Base-by-base conservation (phyloP, 192 early-diverging fungal genomes). In the Backusella tarrabulga region DNA sequence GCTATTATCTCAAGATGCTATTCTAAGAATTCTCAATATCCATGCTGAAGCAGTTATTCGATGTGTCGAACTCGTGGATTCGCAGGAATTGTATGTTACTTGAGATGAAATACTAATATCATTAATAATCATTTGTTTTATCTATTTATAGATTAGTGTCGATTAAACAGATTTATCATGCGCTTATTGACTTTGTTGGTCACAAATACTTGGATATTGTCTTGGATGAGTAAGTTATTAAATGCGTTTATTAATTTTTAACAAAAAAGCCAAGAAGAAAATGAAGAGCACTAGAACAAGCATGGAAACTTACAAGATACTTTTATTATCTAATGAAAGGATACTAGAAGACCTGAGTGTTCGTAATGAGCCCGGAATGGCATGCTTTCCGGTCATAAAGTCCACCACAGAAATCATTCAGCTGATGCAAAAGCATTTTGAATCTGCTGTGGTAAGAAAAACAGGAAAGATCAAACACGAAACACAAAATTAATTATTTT, bases 401-500 rank as follows among this genome's bases (percentile, higher is more conserved):
- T 75, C 92, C 1, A 81, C 91, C 4, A 91, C 89, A 40, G 85
- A 94, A 34, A 90, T 93, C 38, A 84, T 93, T 32, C 93, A 95
- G 42, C 78, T 96, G 35, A 76, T 93, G 29, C 95, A 97, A 75
- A 80, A 91, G 35, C 95, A 97, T 78, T 97, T 95, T 81, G 93
- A 95, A 71, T 84, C 85, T 2, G 83, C 80, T 3, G 85, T 94
- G 68, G 94, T 94, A 87, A 83, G 82, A 26, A 73, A 32, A 63
- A 78, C 83, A 68, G 52, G 34, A 42, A 15, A 26, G 7, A 26
- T 26, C 9, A 67, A 34, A 17, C 32, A n/a, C 32, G 17, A 50
- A 60, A 52, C 14, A 60, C 29, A 15, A 60, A 52, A 71, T 67
- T 82, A 15, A n/a, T 17, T 41, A 19, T 29, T 9, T 52, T 63